Evolutionary conservation across 2,329 filamentous ascomycete species (phyloP).

Genomic region (Venturia asperata): DNA sequence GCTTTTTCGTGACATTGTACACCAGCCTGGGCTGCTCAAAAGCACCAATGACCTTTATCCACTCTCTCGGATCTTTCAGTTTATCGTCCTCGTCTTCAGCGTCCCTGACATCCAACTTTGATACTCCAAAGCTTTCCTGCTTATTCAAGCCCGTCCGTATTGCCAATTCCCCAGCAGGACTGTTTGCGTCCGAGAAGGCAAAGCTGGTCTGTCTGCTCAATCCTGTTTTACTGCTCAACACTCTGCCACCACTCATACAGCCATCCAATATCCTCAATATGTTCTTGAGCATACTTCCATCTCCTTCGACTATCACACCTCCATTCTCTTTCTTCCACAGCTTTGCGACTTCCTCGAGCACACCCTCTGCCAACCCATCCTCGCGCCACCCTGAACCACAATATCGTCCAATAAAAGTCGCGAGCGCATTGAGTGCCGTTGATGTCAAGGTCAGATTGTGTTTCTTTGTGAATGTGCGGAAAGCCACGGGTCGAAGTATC

Average conservation of each 20-base stretch:
- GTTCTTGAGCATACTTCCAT: slow-evolving; percentile 59
- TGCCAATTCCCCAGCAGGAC: slow-evolving; percentile 17
- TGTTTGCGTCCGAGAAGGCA: slow-evolving; percentile 43
- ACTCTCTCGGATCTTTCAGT: slow-evolving; percentile 64
- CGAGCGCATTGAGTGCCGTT: slow-evolving; percentile 74
- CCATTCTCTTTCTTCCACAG: slow-evolving; percentile 87
- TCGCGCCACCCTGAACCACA: slow-evolving; percentile 96
- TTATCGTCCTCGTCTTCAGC: slow-evolving; percentile 54
- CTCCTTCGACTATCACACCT: slow-evolving; percentile 84
- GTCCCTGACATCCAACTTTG: slow-evolving; percentile 44
- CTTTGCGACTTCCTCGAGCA: slow-evolving; percentile 84
- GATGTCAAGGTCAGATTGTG: slow-evolving; percentile 90
- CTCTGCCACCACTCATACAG: slow-evolving; percentile 78
- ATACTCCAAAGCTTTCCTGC: slow-evolving; percentile 56
- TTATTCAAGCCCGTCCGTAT: slow-evolving; percentile 43
- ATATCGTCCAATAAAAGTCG: slow-evolving; percentile 83
- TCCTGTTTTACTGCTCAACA: slow-evolving; percentile 47
- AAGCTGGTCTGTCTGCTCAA: slow-evolving; percentile 59
- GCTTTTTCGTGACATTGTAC: slow-evolving; percentile 76
- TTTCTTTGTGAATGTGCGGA: slow-evolving; percentile 95
- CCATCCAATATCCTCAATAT: slow-evolving; percentile 80
- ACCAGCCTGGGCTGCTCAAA: slow-evolving; percentile 75
- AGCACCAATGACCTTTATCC: slow-evolving; percentile 76
- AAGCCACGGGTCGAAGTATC: slow-evolving; percentile 81
- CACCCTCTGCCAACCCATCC: slow-evolving; percentile 84